A percentile compares a stretch with the other conserved stretches of the same genome.
Conservation (phyloP, 2,329 filamentous ascomycete genomes). For the Fusarium sp. region DNA sequence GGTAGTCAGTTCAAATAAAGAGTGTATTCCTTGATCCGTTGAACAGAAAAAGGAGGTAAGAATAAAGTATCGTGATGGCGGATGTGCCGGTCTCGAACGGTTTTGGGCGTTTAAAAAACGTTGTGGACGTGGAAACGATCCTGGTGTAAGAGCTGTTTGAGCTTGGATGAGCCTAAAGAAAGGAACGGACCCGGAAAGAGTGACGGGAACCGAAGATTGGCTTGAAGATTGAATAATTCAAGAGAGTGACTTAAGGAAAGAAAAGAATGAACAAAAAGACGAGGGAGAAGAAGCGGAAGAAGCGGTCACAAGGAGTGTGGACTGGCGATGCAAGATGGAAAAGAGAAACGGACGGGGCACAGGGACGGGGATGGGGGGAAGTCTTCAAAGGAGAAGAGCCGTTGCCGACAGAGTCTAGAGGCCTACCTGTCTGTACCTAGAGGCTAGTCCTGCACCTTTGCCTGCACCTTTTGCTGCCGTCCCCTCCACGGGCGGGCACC, state of each 20-base stretch:
- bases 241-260: constrained; percentile 66
- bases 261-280: constrained; percentile 57
- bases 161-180: constrained; percentile 51
- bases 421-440: constrained; percentile 8
- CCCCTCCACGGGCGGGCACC: constrained; percentile 18
- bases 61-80: constrained; percentile 38
- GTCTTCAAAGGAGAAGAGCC: constrained; percentile 48
- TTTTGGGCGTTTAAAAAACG: constrained; percentile 35
- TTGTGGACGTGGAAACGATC: constrained; percentile 33
- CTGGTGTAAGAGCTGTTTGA: constrained; percentile 46
- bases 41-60: constrained; percentile 30
- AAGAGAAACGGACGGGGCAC: constrained; percentile 52
- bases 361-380: constrained; percentile 51
- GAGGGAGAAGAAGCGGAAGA: constrained; percentile 53
- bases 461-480: constrained; percentile 14
- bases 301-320: constrained; percentile 54
- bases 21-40: constrained; percentile 50
- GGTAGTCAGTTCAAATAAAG: constrained; percentile 41
- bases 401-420: constrained; percentile 22
- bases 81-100: constrained; percentile 39
- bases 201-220: constrained; percentile 60
- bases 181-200: constrained; percentile 64
- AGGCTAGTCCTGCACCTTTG: constrained; percentile 23
- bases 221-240: constrained; percentile 48
- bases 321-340: constrained; percentile 50